Percentiles rank a stretch among this genome's conserved stretches.
Evolutionary conservation across 2,329 filamentous ascomycete genomes (phyloP).

Genomic region (Coniochaeta sp.): DNA sequence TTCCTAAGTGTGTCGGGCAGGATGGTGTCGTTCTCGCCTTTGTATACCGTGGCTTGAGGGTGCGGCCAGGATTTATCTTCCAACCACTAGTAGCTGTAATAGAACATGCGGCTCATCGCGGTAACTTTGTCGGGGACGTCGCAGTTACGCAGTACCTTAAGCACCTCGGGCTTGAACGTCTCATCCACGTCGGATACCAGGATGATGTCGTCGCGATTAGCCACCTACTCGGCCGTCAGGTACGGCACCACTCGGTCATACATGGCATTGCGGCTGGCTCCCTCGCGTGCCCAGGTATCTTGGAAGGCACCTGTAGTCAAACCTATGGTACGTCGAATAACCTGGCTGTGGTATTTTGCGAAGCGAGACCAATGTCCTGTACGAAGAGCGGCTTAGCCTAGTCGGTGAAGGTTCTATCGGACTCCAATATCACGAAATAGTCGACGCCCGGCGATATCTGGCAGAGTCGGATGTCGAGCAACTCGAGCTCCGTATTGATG

Average conservation of each 20-base stretch:
- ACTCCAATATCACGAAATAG: constrained; percentile 36
- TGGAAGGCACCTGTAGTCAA: constrained; percentile 16
- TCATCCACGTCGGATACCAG: constrained; percentile 40
- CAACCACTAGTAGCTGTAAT: constrained; percentile 30
- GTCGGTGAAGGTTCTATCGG: constrained; percentile 27
- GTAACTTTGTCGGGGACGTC: constrained; percentile 24
- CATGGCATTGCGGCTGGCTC: constrained; percentile 30
- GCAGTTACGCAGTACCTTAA: constrained; percentile 27
- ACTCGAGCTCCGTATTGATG: no score
- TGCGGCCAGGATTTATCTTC: constrained; percentile 31
- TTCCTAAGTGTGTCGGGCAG: constrained; percentile 31
- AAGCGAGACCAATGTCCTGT: constrained; percentile 26
- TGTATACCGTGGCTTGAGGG: constrained; percentile 37
- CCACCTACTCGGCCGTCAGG: constrained; percentile 23
- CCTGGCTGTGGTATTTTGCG: constrained; percentile 26
- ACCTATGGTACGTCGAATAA: constrained; percentile 30
- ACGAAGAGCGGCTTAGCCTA: constrained; percentile 27
- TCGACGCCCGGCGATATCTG: constrained; percentile 27
- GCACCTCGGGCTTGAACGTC: constrained; percentile 27
- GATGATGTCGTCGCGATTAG: constrained; percentile 30
- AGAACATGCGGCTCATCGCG: constrained; percentile 26
- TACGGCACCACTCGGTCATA: constrained; percentile 26
- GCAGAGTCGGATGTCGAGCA: neutral
- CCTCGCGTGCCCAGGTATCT: constrained; percentile 27
- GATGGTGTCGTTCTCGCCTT: constrained; percentile 27